phyloP scores from a whole-genome alignment of 441 rosid genomes.

The Brassica hybrid region DNA sequence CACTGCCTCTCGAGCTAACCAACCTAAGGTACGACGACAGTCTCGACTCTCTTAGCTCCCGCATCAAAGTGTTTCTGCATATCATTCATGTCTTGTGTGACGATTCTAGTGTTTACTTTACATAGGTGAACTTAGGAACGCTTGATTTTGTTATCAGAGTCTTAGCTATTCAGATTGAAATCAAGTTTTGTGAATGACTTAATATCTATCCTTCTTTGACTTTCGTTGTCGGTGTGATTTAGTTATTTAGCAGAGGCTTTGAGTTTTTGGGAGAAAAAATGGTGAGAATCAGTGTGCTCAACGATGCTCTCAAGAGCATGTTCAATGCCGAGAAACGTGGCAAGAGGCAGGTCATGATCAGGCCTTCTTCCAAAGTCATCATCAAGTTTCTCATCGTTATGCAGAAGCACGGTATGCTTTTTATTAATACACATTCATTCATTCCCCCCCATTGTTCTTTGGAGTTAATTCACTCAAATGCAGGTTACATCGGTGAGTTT shows the following conservation, averaged over 20 bases:
- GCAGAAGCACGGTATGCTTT: conserved; percentile 64
- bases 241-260: conserved; percentile 18
- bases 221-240: neutral
- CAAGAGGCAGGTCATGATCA: conserved; percentile 72
- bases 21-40: neutral
- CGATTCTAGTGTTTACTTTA: neutral
- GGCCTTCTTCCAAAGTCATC: conserved; percentile 69
- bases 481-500: conserved; percentile 74
- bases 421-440: neutral
- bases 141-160: neutral
- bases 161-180: neutral
- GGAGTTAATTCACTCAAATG: neutral
- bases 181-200: neutral
- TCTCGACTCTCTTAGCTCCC: neutral
- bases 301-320: conserved; percentile 77
- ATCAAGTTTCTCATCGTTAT: conserved; percentile 69
- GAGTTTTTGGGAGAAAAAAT: conserved; percentile 34
- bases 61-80: too few relatives aligned
- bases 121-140: conserved; percentile 10
- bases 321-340: conserved; percentile 72
- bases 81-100: neutral
- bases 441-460: neutral
- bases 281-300: conserved; percentile 67
- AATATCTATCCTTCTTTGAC: neutral
- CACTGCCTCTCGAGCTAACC: conserved; percentile 15